Base-by-base conservation (phyloP, 768 basidiomycete genomes). In the Boletus sensibilis region DNA sequence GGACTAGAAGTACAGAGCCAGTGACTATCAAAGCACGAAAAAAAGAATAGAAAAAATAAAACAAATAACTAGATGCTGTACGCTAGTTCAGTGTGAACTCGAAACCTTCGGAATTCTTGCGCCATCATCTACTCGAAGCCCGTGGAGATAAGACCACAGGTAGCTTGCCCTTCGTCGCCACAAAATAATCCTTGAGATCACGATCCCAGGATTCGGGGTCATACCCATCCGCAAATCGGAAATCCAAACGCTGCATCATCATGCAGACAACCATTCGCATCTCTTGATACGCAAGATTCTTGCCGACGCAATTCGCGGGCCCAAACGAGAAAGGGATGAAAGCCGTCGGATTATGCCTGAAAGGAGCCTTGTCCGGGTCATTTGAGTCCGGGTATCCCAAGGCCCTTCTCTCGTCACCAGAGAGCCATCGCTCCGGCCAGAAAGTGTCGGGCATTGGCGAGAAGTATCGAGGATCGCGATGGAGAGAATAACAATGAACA, bases 321-420 rank as follows among this genome's bases (percentile, higher is more conserved):
- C 79, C 79, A 44, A 64, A 66, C 13, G 78, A 79, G 55, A 80
- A 80, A 8, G 79, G 77, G 31, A 80, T 74, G 56, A 75, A 80
- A 3, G 77, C 78, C 16, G 66, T 62, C 37, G 67, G 51, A 46
- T 79, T 72, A 52, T 74, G 67, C 39, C 57, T 61, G 46, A 74
- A 65, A n/a, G 70, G 61, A 9, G 64, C 29, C 54, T 70, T 73
- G 55, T 69, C 65, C 33, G 52, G 47, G 21, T 61, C 58, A 33
- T 56, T 59, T 7, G 64, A 47, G 40, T 73, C 72, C 40, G 56
- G 57, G 23, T 68, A 68, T 8, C 65, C 57, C 56, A 73, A 56
- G 1, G 55, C 42, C 33, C 56, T 63, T 37, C 68, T 59, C 49
- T 70, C 69, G 40, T 69, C 64, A 25, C 50, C 57, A 38, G 63